Percentiles rank a stretch among this genome's conserved stretches.
Conservation (phyloP, 139 green algal species). For the Coelastrella sp. region DNA sequence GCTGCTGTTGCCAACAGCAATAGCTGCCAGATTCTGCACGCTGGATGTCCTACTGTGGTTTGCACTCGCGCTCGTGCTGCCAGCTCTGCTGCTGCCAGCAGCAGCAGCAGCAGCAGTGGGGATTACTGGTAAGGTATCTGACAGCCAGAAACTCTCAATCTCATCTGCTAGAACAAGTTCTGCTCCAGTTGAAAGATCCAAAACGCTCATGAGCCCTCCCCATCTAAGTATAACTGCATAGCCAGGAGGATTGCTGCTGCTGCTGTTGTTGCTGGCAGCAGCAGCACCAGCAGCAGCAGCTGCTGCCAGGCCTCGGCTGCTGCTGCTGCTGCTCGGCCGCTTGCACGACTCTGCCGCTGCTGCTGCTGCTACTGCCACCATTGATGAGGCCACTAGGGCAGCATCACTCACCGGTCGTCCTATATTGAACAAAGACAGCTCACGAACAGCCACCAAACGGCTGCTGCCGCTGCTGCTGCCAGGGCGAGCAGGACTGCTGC, state of each 20-base stretch:
- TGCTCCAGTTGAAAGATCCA: slow-evolving; percentile 85
- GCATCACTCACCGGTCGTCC: slow-evolving; percentile 29
- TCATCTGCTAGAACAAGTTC: slow-evolving; percentile 69
- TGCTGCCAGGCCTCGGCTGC: not conserved
- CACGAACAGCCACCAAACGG: slow-evolving; percentile 39
- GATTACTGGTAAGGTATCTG: slow-evolving; percentile 39
- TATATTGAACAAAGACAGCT: slow-evolving; percentile 49
- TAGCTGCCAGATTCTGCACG: not conserved
- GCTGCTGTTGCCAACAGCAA: slow-evolving; percentile 1
- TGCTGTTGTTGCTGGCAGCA: slow-evolving; percentile 1
- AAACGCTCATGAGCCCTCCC: slow-evolving; percentile 85
- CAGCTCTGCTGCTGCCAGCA: slow-evolving; percentile 39
- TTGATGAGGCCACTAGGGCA: slow-evolving; percentile 10
- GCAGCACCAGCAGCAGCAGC: not conserved
- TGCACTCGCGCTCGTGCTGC: slow-evolving; percentile 35
- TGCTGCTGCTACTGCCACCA: not conserved
- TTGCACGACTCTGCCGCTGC: slow-evolving; percentile 15
- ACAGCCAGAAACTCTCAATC: slow-evolving; percentile 87
- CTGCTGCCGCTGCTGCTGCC: not conserved
- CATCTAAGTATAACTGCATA: slow-evolving; percentile 88
- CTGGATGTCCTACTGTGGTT: slow-evolving; percentile 6
- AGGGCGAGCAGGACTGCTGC: not conserved
- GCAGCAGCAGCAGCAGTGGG: not conserved
- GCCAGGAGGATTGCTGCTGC: not conserved
- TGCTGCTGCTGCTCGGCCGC: slow-evolving; percentile 19